A percentile compares a stretch with the other conserved stretches of the same genome.
Evolutionary conservation across 768 basidiomycete genomes (phyloP).

Genomic region (Naganishia vaughanmartiniae): DNA sequence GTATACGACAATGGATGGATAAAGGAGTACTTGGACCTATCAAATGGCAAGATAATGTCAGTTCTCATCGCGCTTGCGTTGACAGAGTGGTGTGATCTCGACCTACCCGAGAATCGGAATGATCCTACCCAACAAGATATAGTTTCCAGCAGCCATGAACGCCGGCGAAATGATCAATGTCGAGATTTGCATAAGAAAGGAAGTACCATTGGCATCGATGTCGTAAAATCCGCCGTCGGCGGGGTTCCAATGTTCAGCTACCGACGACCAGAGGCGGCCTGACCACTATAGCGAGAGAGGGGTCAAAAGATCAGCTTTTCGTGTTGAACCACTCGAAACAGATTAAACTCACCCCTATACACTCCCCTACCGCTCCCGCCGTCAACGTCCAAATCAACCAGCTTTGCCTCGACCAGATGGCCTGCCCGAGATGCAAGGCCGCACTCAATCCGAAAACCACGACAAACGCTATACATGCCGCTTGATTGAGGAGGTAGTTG

Average conservation of each 20-base stretch:
- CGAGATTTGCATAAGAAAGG: conserved; percentile 52
- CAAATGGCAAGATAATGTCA: background rate
- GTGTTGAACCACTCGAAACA: background rate
- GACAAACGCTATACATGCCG: background rate
- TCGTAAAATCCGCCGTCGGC: conserved; percentile 8
- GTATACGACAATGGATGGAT: conserved; percentile 39
- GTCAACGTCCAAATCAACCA: conserved; percentile 36
- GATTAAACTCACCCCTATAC: conserved; percentile 25
- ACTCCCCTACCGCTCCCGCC: conserved; percentile 25
- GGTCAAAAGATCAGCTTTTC: background rate
- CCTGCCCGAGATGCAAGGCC: conserved; percentile 15
- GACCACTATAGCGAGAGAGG: conserved; percentile 5
- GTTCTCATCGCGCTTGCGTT: no score
- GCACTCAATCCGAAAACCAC: background rate
- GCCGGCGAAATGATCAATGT: conserved; percentile 62
- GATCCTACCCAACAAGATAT: conserved; percentile 59
- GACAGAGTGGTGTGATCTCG: background rate
- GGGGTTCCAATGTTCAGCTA: conserved; percentile 11
- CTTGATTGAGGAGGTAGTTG: conserved; percentile 8
- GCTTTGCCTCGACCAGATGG: conserved; percentile 16
- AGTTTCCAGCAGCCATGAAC: conserved; percentile 60
- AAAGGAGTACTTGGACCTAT: conserved; percentile 34
- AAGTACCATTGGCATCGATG: background rate
- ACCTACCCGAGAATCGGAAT: conserved; percentile 11
- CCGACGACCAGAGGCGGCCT: conserved; percentile 15